Conservation (phyloP, 768 basidiomycete species). For the Leccinellum rugosiceps region DNA sequence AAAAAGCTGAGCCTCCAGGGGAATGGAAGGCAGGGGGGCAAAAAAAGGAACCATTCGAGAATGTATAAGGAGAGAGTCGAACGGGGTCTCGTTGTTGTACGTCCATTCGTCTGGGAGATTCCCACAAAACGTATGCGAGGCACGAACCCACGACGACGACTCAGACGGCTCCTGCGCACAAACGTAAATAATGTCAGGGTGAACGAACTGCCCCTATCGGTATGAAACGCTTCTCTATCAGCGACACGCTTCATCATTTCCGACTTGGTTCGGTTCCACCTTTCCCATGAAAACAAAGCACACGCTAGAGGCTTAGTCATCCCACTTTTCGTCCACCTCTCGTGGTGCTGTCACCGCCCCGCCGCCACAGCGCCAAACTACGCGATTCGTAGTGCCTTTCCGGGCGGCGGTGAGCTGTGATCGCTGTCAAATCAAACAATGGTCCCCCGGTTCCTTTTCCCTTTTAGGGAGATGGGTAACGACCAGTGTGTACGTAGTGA, state of each 20-base stretch:
- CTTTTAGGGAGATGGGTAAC: neutral
- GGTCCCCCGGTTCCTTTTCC: neutral
- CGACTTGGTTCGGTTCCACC: neutral
- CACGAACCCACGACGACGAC: neutral
- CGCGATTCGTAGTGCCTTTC: neutral
- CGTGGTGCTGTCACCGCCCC: neutral
- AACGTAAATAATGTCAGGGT: constrained; percentile 7
- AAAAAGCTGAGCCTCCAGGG: neutral
- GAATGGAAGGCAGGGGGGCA: neutral
- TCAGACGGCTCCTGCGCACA: neutral
- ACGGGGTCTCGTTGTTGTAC: neutral
- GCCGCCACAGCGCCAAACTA: neutral
- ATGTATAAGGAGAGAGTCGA: neutral
- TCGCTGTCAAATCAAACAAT: neutral
- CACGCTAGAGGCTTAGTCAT: neutral
- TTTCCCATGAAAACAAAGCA: too few relatives aligned
- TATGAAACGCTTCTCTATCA: neutral
- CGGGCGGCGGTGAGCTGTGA: neutral
- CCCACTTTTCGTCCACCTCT: neutral
- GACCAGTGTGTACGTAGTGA: neutral
- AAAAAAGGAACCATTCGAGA: neutral
- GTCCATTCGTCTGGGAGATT: neutral
- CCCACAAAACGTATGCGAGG: neutral
- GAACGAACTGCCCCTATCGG: constrained; percentile 15
- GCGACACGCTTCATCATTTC: neutral